phyloP scores from a whole-genome alignment of 2,329 filamentous ascomycete species.

The Akanthomyces dipterigenus region DNA sequence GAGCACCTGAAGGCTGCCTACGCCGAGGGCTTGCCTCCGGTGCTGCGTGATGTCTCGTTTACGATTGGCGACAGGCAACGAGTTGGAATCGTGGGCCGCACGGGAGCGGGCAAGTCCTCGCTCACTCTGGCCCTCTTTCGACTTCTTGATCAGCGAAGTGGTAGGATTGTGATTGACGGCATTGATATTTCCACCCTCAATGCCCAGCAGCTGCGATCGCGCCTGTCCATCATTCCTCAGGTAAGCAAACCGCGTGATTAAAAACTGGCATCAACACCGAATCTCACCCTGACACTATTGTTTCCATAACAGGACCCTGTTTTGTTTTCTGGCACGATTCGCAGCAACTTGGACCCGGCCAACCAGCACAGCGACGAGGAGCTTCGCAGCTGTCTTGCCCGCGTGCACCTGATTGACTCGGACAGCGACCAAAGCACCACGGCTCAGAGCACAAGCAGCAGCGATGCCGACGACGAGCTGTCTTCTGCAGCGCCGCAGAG shows the following conservation, averaged over 20 bases:
- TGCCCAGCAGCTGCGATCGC: constrained; percentile 62
- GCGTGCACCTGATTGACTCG: constrained; percentile 50
- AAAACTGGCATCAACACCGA: background rate
- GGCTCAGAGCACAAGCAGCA: constrained; percentile 24
- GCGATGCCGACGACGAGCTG: constrained; percentile 30
- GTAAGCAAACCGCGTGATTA: background rate
- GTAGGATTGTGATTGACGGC: constrained; percentile 63
- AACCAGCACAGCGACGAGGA: constrained; percentile 50
- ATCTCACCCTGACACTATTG: constrained; percentile 25
- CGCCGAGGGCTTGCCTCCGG: constrained; percentile 61
- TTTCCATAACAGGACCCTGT: constrained; percentile 53
- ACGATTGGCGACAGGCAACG: constrained; percentile 60
- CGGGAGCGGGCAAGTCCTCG: constrained; percentile 71
- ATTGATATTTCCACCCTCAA: constrained; percentile 67
- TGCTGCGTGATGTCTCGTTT: constrained; percentile 64
- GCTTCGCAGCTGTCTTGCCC: constrained; percentile 41
- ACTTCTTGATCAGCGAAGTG: constrained; percentile 62
- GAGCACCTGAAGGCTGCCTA: constrained; percentile 65
- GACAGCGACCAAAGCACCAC: constrained; percentile 19
- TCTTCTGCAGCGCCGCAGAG: constrained; percentile 24
- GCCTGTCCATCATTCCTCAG: constrained; percentile 71
- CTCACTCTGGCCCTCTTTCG: constrained; percentile 73
- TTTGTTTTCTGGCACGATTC: constrained; percentile 71
- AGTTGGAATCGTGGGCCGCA: constrained; percentile 70
- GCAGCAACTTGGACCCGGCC: constrained; percentile 65